phyloP scores from a whole-genome alignment of 2,329 filamentous ascomycete genomes.

The Sphaerulina populicola region DNA sequence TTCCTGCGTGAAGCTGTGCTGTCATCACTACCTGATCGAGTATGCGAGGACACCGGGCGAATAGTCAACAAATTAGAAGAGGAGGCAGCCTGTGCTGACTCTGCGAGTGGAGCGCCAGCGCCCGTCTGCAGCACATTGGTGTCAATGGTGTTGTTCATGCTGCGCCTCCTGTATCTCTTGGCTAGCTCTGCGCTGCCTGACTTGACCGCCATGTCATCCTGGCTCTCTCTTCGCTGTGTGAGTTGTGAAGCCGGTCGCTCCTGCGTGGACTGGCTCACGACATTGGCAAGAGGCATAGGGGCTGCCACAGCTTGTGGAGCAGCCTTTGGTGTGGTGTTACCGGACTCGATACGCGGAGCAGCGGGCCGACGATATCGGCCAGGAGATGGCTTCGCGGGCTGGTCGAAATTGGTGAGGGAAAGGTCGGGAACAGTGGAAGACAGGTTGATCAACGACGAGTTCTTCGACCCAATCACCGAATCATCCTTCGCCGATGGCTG shows the following conservation, averaged over 20 bases:
- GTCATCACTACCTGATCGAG: slow-evolving; percentile 32
- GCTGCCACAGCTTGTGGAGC: slow-evolving; percentile 34
- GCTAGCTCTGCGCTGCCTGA: slow-evolving; percentile 55
- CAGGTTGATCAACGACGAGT: slow-evolving; percentile 39
- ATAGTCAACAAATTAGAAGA: slow-evolving; percentile 29
- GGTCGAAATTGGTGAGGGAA: slow-evolving; percentile 48
- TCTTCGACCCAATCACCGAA: slow-evolving; percentile 28
- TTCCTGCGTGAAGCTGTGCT: slow-evolving; percentile 19
- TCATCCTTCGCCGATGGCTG: slow-evolving; percentile 32
- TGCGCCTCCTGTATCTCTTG: slow-evolving; percentile 72
- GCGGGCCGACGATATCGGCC: slow-evolving; percentile 72
- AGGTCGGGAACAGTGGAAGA: slow-evolving; percentile 48
- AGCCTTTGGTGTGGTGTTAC: slow-evolving; percentile 30
- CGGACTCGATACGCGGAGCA: slow-evolving; percentile 47
- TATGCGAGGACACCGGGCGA: slow-evolving; percentile 29
- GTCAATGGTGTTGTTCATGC: slow-evolving; percentile 64
- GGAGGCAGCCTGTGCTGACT: slow-evolving; percentile 24
- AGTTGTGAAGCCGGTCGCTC: slow-evolving; percentile 13
- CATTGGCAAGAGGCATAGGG: slow-evolving; percentile 49
- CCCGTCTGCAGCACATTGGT: slow-evolving; percentile 25
- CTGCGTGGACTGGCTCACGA: slow-evolving; percentile 44
- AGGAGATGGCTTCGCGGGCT: slow-evolving; percentile 57
- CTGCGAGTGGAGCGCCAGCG: slow-evolving; percentile 22
- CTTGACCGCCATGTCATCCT: slow-evolving; percentile 63
- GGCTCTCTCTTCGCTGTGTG: slow-evolving; percentile 38